A percentile compares a stretch with the other conserved stretches of the same genome.
Conservation (phyloP, 331 rosid species). For the Quercus tomentella region DNA sequence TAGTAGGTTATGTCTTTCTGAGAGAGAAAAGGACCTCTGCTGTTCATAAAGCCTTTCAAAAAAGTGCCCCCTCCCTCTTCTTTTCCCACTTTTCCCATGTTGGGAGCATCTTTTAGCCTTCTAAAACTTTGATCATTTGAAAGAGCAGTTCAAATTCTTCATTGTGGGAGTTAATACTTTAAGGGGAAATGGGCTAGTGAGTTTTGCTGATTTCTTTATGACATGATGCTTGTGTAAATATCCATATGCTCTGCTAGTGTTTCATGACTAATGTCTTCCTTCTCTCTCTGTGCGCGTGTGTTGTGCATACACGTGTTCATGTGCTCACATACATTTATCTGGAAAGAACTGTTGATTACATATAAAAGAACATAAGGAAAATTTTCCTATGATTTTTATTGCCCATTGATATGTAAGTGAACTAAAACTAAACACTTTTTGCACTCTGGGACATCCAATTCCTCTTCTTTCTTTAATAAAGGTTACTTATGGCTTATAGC, state of each 20-base stretch:
- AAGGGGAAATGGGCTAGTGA: too few species aligned
- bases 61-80: neutral
- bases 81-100: neutral
- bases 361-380: neutral
- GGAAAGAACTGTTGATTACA: neutral
- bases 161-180: too few species aligned
- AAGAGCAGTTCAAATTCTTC: too few species aligned
- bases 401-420: neutral
- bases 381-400: neutral
- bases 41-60: too few species aligned
- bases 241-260: neutral
- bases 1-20: too few species aligned
- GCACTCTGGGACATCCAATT: neutral
- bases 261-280: neutral
- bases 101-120: too few species aligned
- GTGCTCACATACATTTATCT: neutral
- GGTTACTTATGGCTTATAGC: constrained; percentile 47
- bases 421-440: neutral
- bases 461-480: neutral
- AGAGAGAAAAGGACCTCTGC: too few species aligned
- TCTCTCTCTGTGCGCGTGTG: neutral
- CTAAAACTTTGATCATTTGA: too few species aligned
- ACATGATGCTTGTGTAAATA: neutral
- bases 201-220: too few species aligned
- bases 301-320: neutral